Conservation (phyloP, 192 early-diverging fungal species). For the Coemansia sp. region DNA sequence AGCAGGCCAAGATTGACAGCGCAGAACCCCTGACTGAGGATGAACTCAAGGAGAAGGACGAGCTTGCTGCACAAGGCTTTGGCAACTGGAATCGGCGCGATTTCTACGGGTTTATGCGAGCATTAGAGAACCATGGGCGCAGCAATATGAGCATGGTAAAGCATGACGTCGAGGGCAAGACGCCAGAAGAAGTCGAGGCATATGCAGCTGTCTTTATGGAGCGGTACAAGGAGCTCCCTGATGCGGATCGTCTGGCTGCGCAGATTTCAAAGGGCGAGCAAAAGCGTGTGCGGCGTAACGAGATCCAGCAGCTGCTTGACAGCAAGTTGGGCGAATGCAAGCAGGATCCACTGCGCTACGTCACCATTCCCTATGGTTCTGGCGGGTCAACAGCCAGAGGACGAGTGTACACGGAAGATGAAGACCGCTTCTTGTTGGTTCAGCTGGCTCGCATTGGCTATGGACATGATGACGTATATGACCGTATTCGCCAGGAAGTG, state of each 20-base stretch:
- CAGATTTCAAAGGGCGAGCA: constrained; percentile 90
- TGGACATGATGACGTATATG: constrained; percentile 89
- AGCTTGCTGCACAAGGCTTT: constrained; percentile 68
- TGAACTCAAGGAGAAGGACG: constrained; percentile 78
- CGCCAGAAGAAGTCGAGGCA: constrained; percentile 73
- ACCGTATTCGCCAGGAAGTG: constrained; percentile 85
- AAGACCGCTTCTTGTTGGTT: constrained; percentile 95
- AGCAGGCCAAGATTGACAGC: constrained; percentile 81
- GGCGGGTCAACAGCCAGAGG: constrained; percentile 68
- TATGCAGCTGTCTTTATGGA: constrained; percentile 89
- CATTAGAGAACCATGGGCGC: constrained; percentile 81
- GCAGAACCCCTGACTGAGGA: constrained; percentile 89
- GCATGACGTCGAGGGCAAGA: constrained; percentile 90
- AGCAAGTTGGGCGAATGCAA: constrained; percentile 67
- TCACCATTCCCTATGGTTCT: constrained; percentile 85
- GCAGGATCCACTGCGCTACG: constrained; percentile 80
- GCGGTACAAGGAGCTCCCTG: constrained; percentile 83
- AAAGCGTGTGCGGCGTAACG: constrained; percentile 71
- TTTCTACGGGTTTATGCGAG: constrained; percentile 82
- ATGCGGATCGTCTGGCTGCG: constrained; percentile 80
- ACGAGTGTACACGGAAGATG: constrained; percentile 87
- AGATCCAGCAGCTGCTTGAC: constrained; percentile 80
- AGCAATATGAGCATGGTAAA: constrained; percentile 72
- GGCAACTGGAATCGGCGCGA: constrained; percentile 89
- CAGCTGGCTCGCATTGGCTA: constrained; percentile 84